Evolutionary conservation across 176 grass and related monocot species (phyloP), one percentile per base, ranked within the genome.

Genomic region (Oryza glumipatula): DNA sequence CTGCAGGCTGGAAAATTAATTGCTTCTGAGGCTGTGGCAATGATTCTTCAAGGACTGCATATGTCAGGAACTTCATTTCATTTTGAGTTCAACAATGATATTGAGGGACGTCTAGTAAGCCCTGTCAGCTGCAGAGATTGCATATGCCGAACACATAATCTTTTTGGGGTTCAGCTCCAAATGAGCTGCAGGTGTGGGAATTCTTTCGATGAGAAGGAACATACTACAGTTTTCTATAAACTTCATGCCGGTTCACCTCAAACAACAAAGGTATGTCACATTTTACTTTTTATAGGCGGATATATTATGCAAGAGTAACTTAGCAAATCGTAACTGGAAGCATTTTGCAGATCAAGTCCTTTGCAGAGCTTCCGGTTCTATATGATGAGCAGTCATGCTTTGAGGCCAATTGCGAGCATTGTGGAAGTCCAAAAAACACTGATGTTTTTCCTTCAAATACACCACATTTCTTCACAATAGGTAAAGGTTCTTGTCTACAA

Each of bases 381-480:
- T 30, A 44, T 39, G 70, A 74, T 74, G 56, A 74, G 63, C 70
- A 65, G 39, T 74, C 56, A 21, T 47, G 3, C 7, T 30, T 35
- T 24, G 58, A 66, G 10, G 63, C 11, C 39, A 74, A 65, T 7
- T 73, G 81, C 0, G 26, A 74, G 41, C 8, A 46, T 49, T 83
- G 81, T 74, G 56, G 70, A 74, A 65, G 16, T 66, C 70, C 33
- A 23, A 72, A 36, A 24, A 65, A 74, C 26, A 73, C 10, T 65
- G 56, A 83, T 83, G 2, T 33, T 32, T 66, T 16, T 23, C 70
- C 65, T 74, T 83, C 49, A 33, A 74, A 74, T 19, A 47, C 81
- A 11, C 56, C 54, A 33, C 81, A 83, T 44, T 74, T 83, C 39
- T 83, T 83, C 74, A 74, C 81, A 74, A 83, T 73, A 47, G 81